Base-by-base conservation (phyloP, 2,329 filamentous ascomycete species). In the Truncatella angustata region DNA sequence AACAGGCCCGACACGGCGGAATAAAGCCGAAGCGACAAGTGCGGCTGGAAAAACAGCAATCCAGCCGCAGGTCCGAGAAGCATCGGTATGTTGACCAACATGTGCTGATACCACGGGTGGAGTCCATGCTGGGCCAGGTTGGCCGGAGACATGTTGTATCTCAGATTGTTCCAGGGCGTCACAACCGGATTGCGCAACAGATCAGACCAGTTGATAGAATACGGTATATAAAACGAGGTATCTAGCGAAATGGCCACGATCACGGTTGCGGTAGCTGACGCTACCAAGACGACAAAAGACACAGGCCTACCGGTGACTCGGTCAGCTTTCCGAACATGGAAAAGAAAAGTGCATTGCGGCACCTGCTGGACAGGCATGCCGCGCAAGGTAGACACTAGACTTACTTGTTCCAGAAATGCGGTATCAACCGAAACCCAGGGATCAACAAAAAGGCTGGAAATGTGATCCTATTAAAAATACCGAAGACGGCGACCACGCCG, bases 401-500 rank as follows among this genome's bases (percentile, higher is more conserved):
- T 66, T 72, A 94, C 89, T 87, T 93, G 69, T 85, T 85, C 68
- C 82, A 73, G 66, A 96, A 94, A 74, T 96, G 88, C 58, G 91
- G 91, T 68, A 97, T 76, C 65, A 99, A 78, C 65, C 86, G 86
- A 66, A 96, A 74, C 32, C 87, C 87, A 49, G 94, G 93, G 66
- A 97, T 84, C 53, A 96, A 69, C 56, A 99, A 73, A 68, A 96
- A 99, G 12, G 92, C 93, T 42, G 93, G 93, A 69, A 97, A 97
- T 9, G 94, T 99, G 64, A 97, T 97, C 59, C 94, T 85, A 72
- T 97, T 99, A 73, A 99, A 99, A 53, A 93, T 75, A 46, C 94
- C 94, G 63, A 94, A 88, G 12, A 96, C 87, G 49, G 83, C 79
- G 50, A 97, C 83, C 55, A 92, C 84, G 26, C 91, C 91, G 36